These are phyloP conservation scores for Solanum lycopersicoides DNA, from an alignment of 257 asterid genomes.

Conservation along the genomic window DNA sequence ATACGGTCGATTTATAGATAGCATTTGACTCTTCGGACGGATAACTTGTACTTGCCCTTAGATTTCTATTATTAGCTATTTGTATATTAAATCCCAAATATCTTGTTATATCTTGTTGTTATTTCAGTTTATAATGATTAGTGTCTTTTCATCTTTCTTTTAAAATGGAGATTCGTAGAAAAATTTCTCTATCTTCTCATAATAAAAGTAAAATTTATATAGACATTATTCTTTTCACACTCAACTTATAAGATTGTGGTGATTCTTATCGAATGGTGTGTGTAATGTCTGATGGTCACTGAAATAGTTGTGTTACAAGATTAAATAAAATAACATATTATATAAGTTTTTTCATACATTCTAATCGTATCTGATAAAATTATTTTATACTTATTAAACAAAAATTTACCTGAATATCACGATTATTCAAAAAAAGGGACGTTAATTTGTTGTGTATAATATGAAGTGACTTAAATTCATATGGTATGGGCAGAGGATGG, in stretches of 20 bases:
- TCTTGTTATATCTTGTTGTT: neutral
- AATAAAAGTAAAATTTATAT: neutral
- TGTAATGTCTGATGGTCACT: no score
- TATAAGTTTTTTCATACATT: neutral
- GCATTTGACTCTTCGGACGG: no score
- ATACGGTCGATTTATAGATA: no score
- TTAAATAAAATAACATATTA: no score
- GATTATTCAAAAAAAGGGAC: no score
- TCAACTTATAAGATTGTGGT: neutral
- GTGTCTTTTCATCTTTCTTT: neutral
- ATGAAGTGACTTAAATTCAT: neutral
- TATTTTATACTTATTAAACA: rapidly evolving
- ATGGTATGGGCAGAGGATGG: neutral
- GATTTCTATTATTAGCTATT: neutral
- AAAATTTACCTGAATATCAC: no score
- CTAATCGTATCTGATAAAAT: rapidly evolving
- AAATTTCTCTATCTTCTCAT: neutral
- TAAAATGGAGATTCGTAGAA: neutral
- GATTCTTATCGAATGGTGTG: neutral
- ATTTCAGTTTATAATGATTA: neutral
- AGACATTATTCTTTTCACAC: neutral
- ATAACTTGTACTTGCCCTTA: no score
- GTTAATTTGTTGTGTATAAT: neutral
- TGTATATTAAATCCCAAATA: neutral
- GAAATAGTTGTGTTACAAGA: no score